phyloP scores from a whole-genome alignment of 306 rosid species.

The Dalbergia oliveri region DNA sequence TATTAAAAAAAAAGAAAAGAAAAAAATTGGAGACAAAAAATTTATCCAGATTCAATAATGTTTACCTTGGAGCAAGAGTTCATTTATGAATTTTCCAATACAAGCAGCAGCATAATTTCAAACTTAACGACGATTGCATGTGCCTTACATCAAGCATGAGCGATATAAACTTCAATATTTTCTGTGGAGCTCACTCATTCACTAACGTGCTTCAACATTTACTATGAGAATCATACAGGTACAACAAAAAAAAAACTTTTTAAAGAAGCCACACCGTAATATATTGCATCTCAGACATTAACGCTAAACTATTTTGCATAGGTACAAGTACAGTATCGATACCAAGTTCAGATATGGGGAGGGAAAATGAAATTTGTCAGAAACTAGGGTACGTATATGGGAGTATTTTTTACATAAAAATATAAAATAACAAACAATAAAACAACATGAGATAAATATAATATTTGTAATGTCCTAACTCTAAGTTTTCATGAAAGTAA shows the following conservation, averaged over 20 bases:
- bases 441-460: too few species aligned
- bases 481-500: too few species aligned
- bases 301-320: too few species aligned
- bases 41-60: background rate
- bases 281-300: background rate
- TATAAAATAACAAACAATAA: too few species aligned
- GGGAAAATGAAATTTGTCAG: too few species aligned
- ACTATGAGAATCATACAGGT: background rate
- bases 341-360: too few species aligned
- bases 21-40: background rate
- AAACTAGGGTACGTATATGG: too few species aligned
- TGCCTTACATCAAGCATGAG: background rate
- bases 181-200: background rate
- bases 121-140: background rate
- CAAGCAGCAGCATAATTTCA: background rate
- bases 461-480: too few species aligned
- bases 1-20: background rate
- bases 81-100: background rate
- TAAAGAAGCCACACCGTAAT: background rate
- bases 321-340: too few species aligned
- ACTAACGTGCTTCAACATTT: conserved; percentile 14
- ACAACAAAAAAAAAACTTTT: background rate
- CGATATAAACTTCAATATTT: background rate
- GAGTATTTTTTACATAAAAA: too few species aligned
- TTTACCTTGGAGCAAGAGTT: background rate